These are phyloP conservation scores for Asterochloris erici DNA, from an alignment of 139 green algal species.

Conservation along the genomic window DNA sequence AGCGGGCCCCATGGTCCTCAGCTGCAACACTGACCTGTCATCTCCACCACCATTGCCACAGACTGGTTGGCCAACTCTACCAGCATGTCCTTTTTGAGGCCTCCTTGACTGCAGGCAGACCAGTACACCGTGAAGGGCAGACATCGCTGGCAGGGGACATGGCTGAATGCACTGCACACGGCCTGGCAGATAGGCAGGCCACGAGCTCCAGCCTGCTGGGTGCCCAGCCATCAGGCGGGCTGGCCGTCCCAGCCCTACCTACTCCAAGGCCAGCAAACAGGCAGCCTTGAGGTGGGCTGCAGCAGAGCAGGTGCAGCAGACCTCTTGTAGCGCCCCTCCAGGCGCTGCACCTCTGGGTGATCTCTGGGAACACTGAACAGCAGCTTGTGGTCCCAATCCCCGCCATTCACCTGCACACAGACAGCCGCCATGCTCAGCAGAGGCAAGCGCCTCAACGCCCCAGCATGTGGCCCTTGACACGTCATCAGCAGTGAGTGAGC, in stretches of 20 bases:
- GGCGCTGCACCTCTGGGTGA: constrained; percentile 74
- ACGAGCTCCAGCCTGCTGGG: too few species aligned
- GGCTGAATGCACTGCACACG: too few species aligned
- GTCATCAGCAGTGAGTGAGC: too few species aligned
- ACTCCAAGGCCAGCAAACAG: too few species aligned
- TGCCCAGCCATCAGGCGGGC: too few species aligned
- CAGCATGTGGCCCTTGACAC: too few species aligned
- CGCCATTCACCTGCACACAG: constrained; percentile 54
- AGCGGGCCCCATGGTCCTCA: background rate
- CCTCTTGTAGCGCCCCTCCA: constrained; percentile 84
- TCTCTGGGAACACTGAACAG: constrained; percentile 75
- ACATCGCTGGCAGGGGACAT: too few species aligned
- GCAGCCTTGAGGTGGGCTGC: background rate
- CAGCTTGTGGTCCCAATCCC: constrained; percentile 74
- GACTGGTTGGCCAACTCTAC: constrained; percentile 75
- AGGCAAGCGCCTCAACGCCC: too few species aligned
- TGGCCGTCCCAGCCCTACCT: too few species aligned
- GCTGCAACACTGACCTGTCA: background rate
- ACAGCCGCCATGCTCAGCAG: background rate
- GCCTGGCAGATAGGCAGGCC: too few species aligned
- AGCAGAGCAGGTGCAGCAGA: constrained; percentile 31
- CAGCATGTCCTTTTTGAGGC: constrained; percentile 59
- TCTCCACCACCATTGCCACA: constrained; percentile 63
- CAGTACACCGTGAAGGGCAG: too few species aligned
- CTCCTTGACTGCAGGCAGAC: constrained; percentile 59